Percentiles rank a stretch among this genome's conserved stretches.
Conservation (phyloP, 169 alveolate genomes). For the Plasmodium cynomolgi region DNA sequence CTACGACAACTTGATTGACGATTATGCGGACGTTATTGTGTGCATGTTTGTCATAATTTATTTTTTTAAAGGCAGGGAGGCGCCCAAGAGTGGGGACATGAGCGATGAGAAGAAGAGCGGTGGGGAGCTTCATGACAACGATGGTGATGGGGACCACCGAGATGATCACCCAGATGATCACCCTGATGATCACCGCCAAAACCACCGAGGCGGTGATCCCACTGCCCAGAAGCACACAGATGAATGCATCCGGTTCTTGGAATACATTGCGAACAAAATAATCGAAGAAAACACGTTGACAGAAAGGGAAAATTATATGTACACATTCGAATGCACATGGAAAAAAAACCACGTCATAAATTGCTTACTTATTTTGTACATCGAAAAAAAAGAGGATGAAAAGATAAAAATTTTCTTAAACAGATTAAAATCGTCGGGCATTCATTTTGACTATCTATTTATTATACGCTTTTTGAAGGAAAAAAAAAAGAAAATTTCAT, state of each 20-base stretch:
- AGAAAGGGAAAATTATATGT: slow-evolving; percentile 63
- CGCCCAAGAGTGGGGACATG: not conserved
- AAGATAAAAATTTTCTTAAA: slow-evolving; percentile 42
- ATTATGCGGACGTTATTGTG: slow-evolving; percentile 38
- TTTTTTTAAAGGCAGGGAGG: slow-evolving; percentile 18
- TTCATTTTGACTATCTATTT: slow-evolving; percentile 72
- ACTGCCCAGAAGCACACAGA: slow-evolving; percentile 19
- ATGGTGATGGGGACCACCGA: not conserved
- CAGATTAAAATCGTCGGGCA: slow-evolving; percentile 45
- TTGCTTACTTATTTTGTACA: slow-evolving; percentile 64
- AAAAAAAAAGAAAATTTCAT: slow-evolving; percentile 72
- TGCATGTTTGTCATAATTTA: slow-evolving; percentile 61
- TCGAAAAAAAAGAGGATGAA: slow-evolving; percentile 64
- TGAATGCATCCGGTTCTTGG: slow-evolving; percentile 63
- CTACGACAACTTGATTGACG: slow-evolving; percentile 67
- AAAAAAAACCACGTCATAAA: slow-evolving; percentile 62
- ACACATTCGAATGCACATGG: slow-evolving; percentile 75
- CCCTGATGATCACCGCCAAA: not conserved
- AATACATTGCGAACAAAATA: slow-evolving; percentile 38
- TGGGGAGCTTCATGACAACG: not conserved
- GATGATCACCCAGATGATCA: not conserved
- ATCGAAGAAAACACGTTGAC: slow-evolving; percentile 52
- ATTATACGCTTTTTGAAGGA: slow-evolving; percentile 71
- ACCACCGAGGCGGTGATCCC: not conserved
- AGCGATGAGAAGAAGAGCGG: too few relatives aligned